Evolutionary conservation across 768 basidiomycete genomes (phyloP), one percentile per base, ranked within the genome.

Genomic region (Boletus rufocinnamomeus): DNA sequence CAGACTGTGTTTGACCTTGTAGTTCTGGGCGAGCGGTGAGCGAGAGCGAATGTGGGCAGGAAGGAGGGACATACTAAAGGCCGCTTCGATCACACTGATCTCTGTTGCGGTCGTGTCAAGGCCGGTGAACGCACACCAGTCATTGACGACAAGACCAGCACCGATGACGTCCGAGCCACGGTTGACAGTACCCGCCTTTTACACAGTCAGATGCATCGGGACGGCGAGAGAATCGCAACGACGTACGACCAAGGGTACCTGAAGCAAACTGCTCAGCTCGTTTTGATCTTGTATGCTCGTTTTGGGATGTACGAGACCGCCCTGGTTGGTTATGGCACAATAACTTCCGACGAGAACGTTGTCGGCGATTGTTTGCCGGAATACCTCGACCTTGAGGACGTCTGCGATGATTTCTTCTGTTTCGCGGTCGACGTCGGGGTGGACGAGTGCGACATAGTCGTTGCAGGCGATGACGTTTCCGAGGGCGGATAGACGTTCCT

Each of bases 381-480:
- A 99, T 6, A 98, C 97, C 73, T 99, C 97, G 61, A 98, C 97
- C 75, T 98, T 98, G 65, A 99, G 84, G 21, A 97, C 93, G 73
- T 99, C 97, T 30, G 97, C 97, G 75, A 99, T 98, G 77, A 99
- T 98, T 76, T 99, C 97, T 72, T 99, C 97, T 25, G 97, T 99
- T 76, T 98, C 97, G 61, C 97, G 86, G 77, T 98, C 97, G 59
- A 98, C 78, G 64, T 99, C 97, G 9, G 97, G 97, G 74, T 99
- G 97, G 27, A 98, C 97, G 66, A 99, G 88, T 9, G 97, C 97
- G 64, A 99, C 96, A 69, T 98, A 91, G 78, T 99, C 97, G 75
- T 98, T 99, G 78, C 93, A 95, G 14, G 93, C 94, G 73, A 99
- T 95, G 61, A 99, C 96, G 72, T 99, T 99, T 25, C 97, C 97